Evolutionary conservation across 2,329 filamentous ascomycete species (phyloP).

Genomic region (Calonectria ilicicola): DNA sequence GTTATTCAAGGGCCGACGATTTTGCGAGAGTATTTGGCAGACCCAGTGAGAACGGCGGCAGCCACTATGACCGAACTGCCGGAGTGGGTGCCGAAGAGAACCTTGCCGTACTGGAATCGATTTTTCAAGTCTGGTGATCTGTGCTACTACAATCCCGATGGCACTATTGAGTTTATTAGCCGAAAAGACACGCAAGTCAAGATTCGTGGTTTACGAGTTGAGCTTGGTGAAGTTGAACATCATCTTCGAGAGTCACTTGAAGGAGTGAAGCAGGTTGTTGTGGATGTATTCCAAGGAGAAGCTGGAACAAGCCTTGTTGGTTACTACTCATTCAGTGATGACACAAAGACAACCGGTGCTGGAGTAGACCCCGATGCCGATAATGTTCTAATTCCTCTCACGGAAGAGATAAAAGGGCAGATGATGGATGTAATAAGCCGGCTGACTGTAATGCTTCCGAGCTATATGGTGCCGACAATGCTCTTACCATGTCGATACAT

Average conservation of each 20-base stretch:
- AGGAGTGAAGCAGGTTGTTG: not conserved
- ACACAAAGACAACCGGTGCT: not conserved
- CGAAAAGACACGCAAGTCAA: conserved; percentile 65
- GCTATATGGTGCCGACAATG: conserved; percentile 33
- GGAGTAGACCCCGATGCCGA: not conserved
- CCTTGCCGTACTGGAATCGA: not conserved
- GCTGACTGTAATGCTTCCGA: conserved; percentile 10
- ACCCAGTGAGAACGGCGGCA: not conserved
- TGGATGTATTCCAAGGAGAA: conserved; percentile 1
- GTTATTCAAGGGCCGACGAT: not conserved
- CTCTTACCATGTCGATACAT: conserved; percentile 26
- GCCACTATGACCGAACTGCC: not conserved
- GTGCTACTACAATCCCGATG: not conserved
- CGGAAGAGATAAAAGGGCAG: not conserved
- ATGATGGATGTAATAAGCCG: not conserved
- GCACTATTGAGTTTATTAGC: not conserved
- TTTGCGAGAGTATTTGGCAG: not conserved
- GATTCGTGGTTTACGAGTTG: conserved; percentile 60
- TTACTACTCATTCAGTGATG: conserved; percentile 8
- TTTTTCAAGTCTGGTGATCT: conserved; percentile 4
- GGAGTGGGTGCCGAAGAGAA: not conserved
- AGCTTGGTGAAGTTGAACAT: not conserved
- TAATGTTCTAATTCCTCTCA: not conserved
- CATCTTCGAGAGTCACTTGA: not conserved
- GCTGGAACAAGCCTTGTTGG: conserved; percentile 4